Base-by-base conservation (phyloP, 2,329 filamentous ascomycete genomes). In the Fusarium tjaetaba region DNA sequence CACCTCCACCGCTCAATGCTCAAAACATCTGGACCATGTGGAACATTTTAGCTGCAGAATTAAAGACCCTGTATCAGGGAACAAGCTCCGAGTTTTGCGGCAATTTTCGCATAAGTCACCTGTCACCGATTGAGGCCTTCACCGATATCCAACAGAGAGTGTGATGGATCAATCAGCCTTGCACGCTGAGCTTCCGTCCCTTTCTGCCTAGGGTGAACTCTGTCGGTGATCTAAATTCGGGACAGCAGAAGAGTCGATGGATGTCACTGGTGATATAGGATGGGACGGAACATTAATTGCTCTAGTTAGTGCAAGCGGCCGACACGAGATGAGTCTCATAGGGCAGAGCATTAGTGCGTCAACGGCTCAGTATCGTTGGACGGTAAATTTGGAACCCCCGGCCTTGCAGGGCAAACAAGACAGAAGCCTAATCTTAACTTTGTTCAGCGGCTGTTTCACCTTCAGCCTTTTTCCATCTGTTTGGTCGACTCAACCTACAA, bases 381-480 rank as follows among this genome's bases (percentile, higher is more conserved):
- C 49, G 55, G 61, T 52, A 55, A 67, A 53, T 72, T 62, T 64
- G 65, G 68, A 74, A 68, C 62, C 65, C 68, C 60, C 49, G 62
- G 59, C 68, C 71, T 56, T 68, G 71, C 42, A 59, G 36, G 34
- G 39, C 61, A 70, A 68, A 45, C 43, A 43, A 60, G 24, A 67
- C 15, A 76, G 41, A 71, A 77, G 75, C 51, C 61, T 74, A 76
- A 77, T 74, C 64, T 76, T 68, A 74, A 77, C 61, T 45, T 74
- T 75, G 38, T 61, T 49, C 48, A 55, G 65, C 57, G 56, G 73
- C 61, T 49, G 75, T 77, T 74, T 75, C 71, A 70, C 36, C 20
- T 59, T 65, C 68, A 67, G 59, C 63, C 71, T 39, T 68, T 59
- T 71, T 49, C 42, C 38, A 43, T 49, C 24, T 53, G 56, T 34